phyloP scores from a whole-genome alignment of 2,329 filamentous ascomycete species.

The Colletotrichum cordylinicola region DNA sequence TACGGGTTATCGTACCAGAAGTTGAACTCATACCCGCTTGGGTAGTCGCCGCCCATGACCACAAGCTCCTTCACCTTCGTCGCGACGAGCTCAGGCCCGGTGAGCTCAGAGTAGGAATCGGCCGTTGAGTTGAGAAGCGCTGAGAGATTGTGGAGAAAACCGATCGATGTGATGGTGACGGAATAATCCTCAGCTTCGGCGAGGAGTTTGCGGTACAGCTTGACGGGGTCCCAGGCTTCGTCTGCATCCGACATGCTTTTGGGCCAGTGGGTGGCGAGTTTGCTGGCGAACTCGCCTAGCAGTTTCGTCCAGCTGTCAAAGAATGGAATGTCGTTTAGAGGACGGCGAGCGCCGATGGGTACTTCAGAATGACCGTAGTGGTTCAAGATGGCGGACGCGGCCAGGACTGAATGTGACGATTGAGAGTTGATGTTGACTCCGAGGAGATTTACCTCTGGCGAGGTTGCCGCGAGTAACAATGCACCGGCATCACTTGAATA shows the following conservation, averaged over 20 bases:
- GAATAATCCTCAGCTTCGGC: constrained; percentile 42
- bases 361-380: constrained; percentile 42
- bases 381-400: constrained; percentile 42
- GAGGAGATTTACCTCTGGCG: constrained; percentile 39
- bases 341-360: constrained; percentile 43
- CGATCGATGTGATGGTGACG: constrained; percentile 50
- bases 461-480: constrained; percentile 45
- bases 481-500: constrained; percentile 43
- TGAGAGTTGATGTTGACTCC: constrained; percentile 47
- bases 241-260: constrained; percentile 39
- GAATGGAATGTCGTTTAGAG: constrained; percentile 46
- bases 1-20: constrained; percentile 47
- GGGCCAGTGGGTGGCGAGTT: constrained; percentile 48
- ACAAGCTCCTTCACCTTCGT: constrained; percentile 42
- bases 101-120: constrained; percentile 42
- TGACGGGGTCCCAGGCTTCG: constrained; percentile 45
- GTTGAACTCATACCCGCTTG: constrained; percentile 53
- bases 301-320: constrained; percentile 45
- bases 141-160: constrained; percentile 53
- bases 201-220: constrained; percentile 49
- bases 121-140: constrained; percentile 48
- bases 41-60: constrained; percentile 37
- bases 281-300: constrained; percentile 50
- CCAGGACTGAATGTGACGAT: constrained; percentile 45
- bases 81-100: constrained; percentile 45